Evolutionary conservation across 2,329 filamentous ascomycete genomes (phyloP).

Genomic region (Venturia oleaginea): DNA sequence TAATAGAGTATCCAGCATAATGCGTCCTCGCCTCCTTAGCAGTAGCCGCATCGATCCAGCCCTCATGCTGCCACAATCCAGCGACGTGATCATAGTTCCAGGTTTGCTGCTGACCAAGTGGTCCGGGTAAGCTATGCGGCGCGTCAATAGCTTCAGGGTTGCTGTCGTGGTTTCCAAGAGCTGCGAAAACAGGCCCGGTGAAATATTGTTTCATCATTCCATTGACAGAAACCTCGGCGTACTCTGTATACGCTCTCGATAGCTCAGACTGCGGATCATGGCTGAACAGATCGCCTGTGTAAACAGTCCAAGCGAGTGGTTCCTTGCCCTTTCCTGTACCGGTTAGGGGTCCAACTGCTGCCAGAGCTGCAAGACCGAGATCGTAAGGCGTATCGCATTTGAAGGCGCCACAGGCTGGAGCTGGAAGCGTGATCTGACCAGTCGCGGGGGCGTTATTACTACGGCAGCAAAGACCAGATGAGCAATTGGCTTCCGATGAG

Average conservation of each 20-base stretch:
- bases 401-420: conserved; percentile 46
- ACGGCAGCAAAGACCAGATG: conserved; percentile 43
- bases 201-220: conserved; percentile 48
- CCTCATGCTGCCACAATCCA: conserved; percentile 46
- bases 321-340: conserved; percentile 39
- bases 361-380: conserved; percentile 45
- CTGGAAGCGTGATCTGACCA: conserved; percentile 34
- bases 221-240: conserved; percentile 45
- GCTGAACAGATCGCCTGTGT: conserved; percentile 49
- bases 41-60: conserved; percentile 41
- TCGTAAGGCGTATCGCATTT: conserved; percentile 51
- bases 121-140: conserved; percentile 44
- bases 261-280: conserved; percentile 45
- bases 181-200: conserved; percentile 46
- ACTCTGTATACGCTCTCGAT: conserved; percentile 44
- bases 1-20: conserved; percentile 48
- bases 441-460: conserved; percentile 28
- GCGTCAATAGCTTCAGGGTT: conserved; percentile 45
- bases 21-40: conserved; percentile 42
- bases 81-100: conserved; percentile 51
- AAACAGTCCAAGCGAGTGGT: conserved; percentile 43
- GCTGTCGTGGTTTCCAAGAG: conserved; percentile 50
- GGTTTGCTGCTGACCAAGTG: conserved; percentile 45
- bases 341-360: conserved; percentile 47
- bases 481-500: conserved; percentile 46